phyloP scores from a whole-genome alignment of 768 basidiomycete species.

The Suillus subluteus region DNA sequence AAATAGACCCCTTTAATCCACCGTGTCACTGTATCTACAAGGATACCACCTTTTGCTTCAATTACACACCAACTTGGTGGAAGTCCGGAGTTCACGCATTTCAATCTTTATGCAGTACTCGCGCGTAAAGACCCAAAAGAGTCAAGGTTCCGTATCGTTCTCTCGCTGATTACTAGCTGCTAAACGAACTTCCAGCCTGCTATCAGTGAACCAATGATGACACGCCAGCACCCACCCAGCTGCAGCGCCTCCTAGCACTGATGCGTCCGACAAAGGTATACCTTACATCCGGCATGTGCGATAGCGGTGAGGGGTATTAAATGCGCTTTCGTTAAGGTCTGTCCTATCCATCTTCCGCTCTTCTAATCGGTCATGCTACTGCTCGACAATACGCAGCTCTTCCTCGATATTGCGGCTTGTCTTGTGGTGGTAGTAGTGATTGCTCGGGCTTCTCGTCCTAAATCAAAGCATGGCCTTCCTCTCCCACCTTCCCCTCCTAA shows the following conservation, averaged over 20 bases:
- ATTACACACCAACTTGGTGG: background rate
- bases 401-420: background rate
- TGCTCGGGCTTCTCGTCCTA: background rate
- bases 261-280: background rate
- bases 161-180: background rate
- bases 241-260: background rate
- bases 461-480: background rate
- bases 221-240: background rate
- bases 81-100: background rate
- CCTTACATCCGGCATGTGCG: background rate
- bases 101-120: background rate
- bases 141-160: background rate
- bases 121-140: background rate
- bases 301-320: background rate
- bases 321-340: background rate
- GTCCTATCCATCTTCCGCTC: background rate
- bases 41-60: background rate
- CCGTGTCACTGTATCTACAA: background rate
- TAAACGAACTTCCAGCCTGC: background rate
- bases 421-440: background rate
- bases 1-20: background rate
- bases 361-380: background rate
- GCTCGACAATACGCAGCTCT: background rate
- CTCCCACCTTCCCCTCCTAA: slow-evolving; percentile 3
- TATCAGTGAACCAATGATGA: background rate